A percentile compares a stretch with the other conserved stretches of the same genome.
Evolutionary conservation across 805 yeast species (phyloP).

Genomic region (Metschnikowia colocasiae): DNA sequence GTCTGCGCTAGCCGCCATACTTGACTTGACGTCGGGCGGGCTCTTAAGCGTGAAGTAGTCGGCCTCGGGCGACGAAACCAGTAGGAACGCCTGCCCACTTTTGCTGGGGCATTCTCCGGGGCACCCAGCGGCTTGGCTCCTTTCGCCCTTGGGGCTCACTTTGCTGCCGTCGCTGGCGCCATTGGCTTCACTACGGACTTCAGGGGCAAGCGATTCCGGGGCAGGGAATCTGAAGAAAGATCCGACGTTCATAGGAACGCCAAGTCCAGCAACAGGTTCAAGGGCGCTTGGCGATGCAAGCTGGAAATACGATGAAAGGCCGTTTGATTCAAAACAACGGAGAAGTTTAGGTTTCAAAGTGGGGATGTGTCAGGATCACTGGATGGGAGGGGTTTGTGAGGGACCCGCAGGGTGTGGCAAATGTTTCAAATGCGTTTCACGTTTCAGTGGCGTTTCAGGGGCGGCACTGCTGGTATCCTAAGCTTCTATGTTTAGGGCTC

Average conservation of each 20-base stretch:
- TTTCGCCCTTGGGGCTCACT: no score
- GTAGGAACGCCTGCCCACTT: background rate
- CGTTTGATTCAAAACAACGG: no score
- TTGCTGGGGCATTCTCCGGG: background rate
- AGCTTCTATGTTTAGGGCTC: no score
- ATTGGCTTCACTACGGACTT: background rate
- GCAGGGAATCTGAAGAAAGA: conserved; percentile 1
- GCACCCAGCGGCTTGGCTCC: no score
- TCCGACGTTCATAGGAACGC: background rate
- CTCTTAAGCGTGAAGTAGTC: conserved; percentile 13
- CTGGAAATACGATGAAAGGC: no score
- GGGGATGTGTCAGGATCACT: no score
- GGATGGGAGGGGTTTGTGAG: no score
- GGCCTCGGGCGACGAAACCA: conserved; percentile 1
- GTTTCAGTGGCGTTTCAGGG: background rate
- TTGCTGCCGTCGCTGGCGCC: background rate
- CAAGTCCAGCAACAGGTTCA: background rate
- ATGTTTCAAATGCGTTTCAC: background rate
- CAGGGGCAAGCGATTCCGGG: background rate
- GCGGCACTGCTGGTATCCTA: no score
- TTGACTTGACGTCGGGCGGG: background rate
- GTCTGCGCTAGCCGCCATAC: background rate
- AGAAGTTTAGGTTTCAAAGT: no score
- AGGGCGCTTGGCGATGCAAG: no score
- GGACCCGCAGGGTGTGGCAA: no score